A percentile compares a stretch with the other conserved stretches of the same genome.
These are phyloP conservation scores for Ascobolus immersus DNA, from an alignment of 495 filamentous ascomycete species.

Conservation along the genomic window DNA sequence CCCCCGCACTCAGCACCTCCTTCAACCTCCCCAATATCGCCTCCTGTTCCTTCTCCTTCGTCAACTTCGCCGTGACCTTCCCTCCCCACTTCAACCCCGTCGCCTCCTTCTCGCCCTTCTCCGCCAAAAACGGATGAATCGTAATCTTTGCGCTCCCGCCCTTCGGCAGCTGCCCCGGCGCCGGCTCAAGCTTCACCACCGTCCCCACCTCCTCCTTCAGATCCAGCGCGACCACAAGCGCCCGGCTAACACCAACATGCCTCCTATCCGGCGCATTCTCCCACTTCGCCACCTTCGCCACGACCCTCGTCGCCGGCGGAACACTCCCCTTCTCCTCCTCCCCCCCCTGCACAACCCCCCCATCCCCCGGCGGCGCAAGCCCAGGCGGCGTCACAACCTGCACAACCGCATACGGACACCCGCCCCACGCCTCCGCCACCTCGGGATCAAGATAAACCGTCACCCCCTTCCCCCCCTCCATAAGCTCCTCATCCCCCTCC, in stretches of 20 bases:
- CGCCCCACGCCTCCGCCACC: conserved; percentile 37
- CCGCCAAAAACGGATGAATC: conserved; percentile 52
- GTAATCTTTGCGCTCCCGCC: conserved; percentile 32
- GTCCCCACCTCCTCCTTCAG: conserved; percentile 57
- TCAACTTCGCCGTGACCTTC: conserved; percentile 58
- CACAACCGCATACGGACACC: conserved; percentile 44
- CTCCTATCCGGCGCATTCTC: conserved; percentile 60
- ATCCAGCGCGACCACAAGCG: conserved; percentile 45
- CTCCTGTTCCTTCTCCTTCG: conserved; percentile 14
- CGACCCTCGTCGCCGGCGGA: conserved; percentile 36
- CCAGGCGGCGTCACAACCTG: conserved; percentile 58
- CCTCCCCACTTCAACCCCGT: conserved; percentile 66
- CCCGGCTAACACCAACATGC: conserved; percentile 49
- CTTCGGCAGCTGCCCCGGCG: conserved; percentile 31
- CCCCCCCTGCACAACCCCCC: conserved; percentile 41
- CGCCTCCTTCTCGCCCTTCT: conserved; percentile 24
- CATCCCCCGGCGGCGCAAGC: conserved; percentile 47
- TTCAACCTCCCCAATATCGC: conserved; percentile 18
- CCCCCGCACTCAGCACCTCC: conserved; percentile 27
- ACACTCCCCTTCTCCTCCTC: conserved; percentile 33
- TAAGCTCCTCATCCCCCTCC: conserved; percentile 34
- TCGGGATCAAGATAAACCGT: conserved; percentile 37
- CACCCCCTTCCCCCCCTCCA: conserved; percentile 32
- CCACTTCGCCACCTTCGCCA: conserved; percentile 56
- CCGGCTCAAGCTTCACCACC: conserved; percentile 57